Evolutionary conservation across 306 rosid genomes (phyloP).

Genomic region (Myrica gale): DNA sequence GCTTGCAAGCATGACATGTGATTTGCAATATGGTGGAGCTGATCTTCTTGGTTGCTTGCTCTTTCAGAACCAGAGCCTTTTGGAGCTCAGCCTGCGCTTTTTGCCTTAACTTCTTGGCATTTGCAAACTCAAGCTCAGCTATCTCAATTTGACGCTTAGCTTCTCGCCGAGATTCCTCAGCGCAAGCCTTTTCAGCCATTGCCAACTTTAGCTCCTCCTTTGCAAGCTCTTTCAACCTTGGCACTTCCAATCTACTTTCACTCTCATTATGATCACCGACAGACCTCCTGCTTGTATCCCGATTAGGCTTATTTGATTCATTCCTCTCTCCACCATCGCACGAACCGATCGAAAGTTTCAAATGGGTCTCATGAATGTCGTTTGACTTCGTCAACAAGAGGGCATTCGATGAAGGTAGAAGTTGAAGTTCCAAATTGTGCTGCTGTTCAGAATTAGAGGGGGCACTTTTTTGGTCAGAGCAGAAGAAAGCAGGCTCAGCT

Average conservation of each 20-base stretch:
- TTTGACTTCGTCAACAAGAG: constrained; percentile 25
- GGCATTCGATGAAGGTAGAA: constrained; percentile 44
- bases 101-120: constrained; percentile 75
- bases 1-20: constrained; percentile 83
- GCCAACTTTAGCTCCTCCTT: constrained; percentile 59
- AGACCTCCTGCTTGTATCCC: not conserved
- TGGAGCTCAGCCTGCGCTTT: constrained; percentile 76
- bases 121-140: constrained; percentile 75
- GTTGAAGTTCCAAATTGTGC: constrained; percentile 72
- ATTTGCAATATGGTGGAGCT: constrained; percentile 70
- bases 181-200: constrained; percentile 63
- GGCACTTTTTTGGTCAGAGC: constrained; percentile 24
- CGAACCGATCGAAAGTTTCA: constrained; percentile 81
- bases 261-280: not conserved
- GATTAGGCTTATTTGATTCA: constrained; percentile 16
- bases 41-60: constrained; percentile 66
- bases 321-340: constrained; percentile 18
- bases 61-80: constrained; percentile 68
- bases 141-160: constrained; percentile 70
- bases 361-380: constrained; percentile 47
- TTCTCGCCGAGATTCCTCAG: constrained; percentile 81
- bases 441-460: constrained; percentile 28
- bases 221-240: constrained; percentile 43
- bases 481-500: constrained; percentile 14
- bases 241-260: constrained; percentile 35